Conservation (phyloP, 345 rosid genomes). For the Turnera subulata region DNA sequence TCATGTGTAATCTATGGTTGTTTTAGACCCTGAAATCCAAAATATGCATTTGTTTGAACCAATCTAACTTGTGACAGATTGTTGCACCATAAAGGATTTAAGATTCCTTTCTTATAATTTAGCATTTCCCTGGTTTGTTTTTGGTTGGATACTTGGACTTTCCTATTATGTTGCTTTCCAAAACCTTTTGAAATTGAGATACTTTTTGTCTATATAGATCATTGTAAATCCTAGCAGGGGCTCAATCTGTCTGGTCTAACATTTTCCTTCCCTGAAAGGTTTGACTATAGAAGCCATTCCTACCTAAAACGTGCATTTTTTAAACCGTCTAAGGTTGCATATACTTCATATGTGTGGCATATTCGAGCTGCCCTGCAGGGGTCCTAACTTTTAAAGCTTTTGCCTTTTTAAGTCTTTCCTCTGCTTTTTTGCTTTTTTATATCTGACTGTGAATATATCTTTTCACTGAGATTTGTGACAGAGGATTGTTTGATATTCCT, state of each 20-base stretch:
- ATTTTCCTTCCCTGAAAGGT: no score
- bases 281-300: no score
- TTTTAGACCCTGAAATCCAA: conserved; percentile 7
- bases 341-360: no score
- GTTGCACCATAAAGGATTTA: neutral
- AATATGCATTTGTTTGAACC: neutral
- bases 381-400: no score
- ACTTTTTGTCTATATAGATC: neutral
- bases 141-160: neutral
- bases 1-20: neutral
- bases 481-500: conserved; percentile 18
- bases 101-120: neutral
- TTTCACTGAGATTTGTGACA: neutral
- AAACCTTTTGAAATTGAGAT: no score
- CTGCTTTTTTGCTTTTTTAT: neutral
- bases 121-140: neutral
- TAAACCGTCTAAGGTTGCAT: no score
- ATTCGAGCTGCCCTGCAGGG: no score
- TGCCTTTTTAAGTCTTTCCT: neutral
- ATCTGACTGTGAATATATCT: neutral
- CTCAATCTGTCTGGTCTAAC: no score
- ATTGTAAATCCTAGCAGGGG: no score
- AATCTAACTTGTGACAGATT: neutral
- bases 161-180: neutral
- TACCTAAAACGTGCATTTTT: no score